Evolutionary conservation across 2,329 filamentous ascomycete genomes (phyloP), one percentile per base, ranked within the genome.

Genomic region (Arachnomyces sp.): DNA sequence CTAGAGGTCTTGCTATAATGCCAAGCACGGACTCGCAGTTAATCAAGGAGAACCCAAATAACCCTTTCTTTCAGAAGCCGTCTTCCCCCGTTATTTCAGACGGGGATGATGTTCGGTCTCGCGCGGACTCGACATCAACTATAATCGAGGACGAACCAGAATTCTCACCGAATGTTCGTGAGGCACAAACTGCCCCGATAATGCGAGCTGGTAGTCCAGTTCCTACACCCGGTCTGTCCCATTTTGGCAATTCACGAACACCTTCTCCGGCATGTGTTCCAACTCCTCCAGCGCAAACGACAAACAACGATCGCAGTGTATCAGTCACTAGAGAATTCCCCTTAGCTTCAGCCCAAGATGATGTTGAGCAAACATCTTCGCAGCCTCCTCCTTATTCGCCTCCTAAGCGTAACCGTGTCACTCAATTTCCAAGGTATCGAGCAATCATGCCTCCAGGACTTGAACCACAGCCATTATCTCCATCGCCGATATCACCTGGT

Each of bases 401-500:
- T 7, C 34, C 49, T 12, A 44, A 48, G 17, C 42, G 44, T 28
- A 55, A 54, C 31, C 45, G 44, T 14, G 43, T 9, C 9, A 5
- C 21, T 25, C 21, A 9, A 25, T 25, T 53, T 2, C 52, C 56
- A 35, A 54, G 73, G 35, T 81, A 79, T 52, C 69, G 69, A 39
- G 75, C 77, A 2, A 68, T 82, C 3, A 72, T 79, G 36, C 75
- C 80, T 5, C 72, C 78, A 1, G 68, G 65, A 78, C 44, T 63
- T 66, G 0, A 57, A 7, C 67, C 73, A 40, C 72, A 72, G 25
- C 72, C 77, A 2, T 70, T 71, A 1, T 78, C 80, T 4, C 78
- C 80, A 0, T 74, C 74, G 0, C 78, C 78, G 2, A 60, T 77
- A 1, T 82, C 82, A 1, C 80, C 82, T 2, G 80, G 72, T 0